phyloP scores from a whole-genome alignment of 768 basidiomycete species.

The Pisolithus microcarpus region DNA sequence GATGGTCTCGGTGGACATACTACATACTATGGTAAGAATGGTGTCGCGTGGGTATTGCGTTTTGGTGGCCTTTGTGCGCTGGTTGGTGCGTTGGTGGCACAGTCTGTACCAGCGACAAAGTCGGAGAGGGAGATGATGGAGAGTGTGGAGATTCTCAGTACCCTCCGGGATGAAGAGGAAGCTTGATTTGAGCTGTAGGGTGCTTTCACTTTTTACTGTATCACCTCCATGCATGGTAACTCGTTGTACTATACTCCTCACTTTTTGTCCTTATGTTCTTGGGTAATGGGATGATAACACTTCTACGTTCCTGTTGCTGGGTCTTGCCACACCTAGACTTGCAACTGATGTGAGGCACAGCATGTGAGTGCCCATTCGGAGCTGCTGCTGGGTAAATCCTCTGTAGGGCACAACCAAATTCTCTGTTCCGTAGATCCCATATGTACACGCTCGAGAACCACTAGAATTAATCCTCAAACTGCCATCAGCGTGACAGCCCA shows the following conservation, averaged over 20 bases:
- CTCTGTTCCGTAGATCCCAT: too few relatives aligned
- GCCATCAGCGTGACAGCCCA: constrained; percentile 25
- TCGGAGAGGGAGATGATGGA: constrained; percentile 88
- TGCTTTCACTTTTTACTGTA: too few relatives aligned
- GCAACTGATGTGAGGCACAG: too few relatives aligned
- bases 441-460: neutral
- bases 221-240: too few relatives aligned
- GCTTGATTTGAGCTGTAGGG: constrained; percentile 28
- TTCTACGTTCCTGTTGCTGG: neutral
- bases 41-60: constrained; percentile 89
- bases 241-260: too few relatives aligned
- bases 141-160: constrained; percentile 71
- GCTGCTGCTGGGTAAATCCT: too few relatives aligned
- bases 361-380: too few relatives aligned
- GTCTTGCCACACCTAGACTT: too few relatives aligned
- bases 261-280: neutral
- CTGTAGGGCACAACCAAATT: too few relatives aligned
- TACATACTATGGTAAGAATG: constrained; percentile 75
- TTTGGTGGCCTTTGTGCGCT: constrained; percentile 87
- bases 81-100: constrained; percentile 68
- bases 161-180: constrained; percentile 55
- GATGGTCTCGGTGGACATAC: constrained; percentile 35
- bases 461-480: constrained; percentile 7
- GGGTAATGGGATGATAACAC: neutral
- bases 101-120: constrained; percentile 80